phyloP scores from a whole-genome alignment of 495 filamentous ascomycete genomes.

The Trichoderma gamsii region DNA sequence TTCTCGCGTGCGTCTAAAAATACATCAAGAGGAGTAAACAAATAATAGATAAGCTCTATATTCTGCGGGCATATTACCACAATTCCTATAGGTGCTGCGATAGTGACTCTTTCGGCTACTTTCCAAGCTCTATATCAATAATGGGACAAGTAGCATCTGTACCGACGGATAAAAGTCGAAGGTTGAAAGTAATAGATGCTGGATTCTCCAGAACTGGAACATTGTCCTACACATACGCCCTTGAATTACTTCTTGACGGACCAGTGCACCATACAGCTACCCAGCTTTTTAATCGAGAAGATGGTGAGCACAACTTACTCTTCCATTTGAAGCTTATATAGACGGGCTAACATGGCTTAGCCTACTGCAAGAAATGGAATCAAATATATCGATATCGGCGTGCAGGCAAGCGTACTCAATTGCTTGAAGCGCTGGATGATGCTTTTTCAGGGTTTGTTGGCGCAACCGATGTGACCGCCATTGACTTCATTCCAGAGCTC shows the following conservation, averaged over 20 bases:
- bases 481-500: conserved; percentile 33
- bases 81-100: too few relatives aligned
- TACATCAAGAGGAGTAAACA: too few relatives aligned
- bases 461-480: conserved; percentile 28
- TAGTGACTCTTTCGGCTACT: too few relatives aligned
- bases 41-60: too few relatives aligned
- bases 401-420: conserved; percentile 19
- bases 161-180: conserved; percentile 27
- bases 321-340: too few relatives aligned
- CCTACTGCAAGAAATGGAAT: conserved; percentile 8
- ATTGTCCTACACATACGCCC: conserved; percentile 40
- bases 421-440: conserved; percentile 24
- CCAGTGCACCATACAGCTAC: conserved; percentile 36
- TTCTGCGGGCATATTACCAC: too few relatives aligned
- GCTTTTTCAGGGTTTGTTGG: conserved; percentile 30
- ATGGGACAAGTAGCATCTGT: conserved; percentile 32
- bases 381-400: conserved; percentile 20
- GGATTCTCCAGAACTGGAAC: conserved; percentile 47
- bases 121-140: neutral
- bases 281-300: conserved; percentile 26
- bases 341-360: neutral
- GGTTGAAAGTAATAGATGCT: conserved; percentile 43
- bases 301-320: conserved; percentile 17
- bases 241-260: conserved; percentile 38
- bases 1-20: too few relatives aligned